phyloP scores from a whole-genome alignment of 768 basidiomycete genomes.

The Bullera alba region DNA sequence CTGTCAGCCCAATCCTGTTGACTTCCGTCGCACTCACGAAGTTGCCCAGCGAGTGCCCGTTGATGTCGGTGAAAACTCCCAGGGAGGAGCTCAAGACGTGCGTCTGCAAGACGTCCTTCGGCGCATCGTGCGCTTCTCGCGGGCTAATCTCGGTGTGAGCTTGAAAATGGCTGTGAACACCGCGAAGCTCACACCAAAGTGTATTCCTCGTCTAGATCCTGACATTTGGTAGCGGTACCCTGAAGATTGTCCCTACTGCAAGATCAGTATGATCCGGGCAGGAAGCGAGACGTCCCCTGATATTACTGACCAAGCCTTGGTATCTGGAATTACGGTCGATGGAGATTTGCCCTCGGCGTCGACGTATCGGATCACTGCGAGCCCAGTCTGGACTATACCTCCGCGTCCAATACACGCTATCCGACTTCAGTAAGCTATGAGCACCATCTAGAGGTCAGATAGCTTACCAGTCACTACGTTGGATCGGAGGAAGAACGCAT shows the following conservation, averaged over 20 bases:
- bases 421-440: too few relatives aligned
- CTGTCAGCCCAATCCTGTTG: not conserved
- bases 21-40: conserved; percentile 13
- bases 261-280: not conserved
- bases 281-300: not conserved
- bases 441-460: not conserved
- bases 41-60: conserved; percentile 9
- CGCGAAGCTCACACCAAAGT: conserved; percentile 9
- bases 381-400: conserved; percentile 1
- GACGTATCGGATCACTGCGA: conserved; percentile 19
- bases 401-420: conserved; percentile 3
- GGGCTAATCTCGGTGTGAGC: too few relatives aligned
- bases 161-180: too few relatives aligned
- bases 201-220: conserved; percentile 15
- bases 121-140: conserved; percentile 6
- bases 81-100: conserved; percentile 8
- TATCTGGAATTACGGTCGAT: not conserved
- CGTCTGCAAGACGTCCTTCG: conserved; percentile 1
- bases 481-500: conserved; percentile 15
- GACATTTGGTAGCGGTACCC: conserved; percentile 6
- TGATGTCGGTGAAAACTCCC: conserved; percentile 12
- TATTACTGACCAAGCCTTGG: conserved; percentile 18
- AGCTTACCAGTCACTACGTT: conserved; percentile 7
- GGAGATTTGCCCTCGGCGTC: conserved; percentile 2
- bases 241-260: conserved; percentile 19